Percentiles rank a stretch among this genome's conserved stretches.
These are phyloP conservation scores for Bryoglossum gracile DNA, from an alignment of 495 filamentous ascomycete species.

Conservation along the genomic window DNA sequence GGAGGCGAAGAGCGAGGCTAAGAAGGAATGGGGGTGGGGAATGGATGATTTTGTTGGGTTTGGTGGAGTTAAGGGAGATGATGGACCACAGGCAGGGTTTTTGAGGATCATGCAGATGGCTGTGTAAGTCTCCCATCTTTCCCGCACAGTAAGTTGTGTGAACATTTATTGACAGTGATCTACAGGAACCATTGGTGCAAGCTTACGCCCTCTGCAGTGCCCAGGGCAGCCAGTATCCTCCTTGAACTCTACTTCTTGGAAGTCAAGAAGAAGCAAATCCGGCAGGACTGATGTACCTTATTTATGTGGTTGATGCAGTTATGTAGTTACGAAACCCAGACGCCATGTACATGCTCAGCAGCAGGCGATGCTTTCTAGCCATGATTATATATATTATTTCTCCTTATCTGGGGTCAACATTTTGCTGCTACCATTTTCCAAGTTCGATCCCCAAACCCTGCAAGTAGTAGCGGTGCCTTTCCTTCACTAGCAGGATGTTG, in stretches of 20 bases:
- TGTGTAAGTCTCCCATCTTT: slow-evolving; percentile 12
- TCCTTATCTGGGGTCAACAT: too few relatives aligned
- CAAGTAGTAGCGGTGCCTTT: too few relatives aligned
- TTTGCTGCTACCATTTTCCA: too few relatives aligned
- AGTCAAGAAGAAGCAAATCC: not conserved
- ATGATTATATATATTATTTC: too few relatives aligned
- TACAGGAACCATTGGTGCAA: slow-evolving; percentile 19
- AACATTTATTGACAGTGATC: not conserved
- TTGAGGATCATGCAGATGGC: slow-evolving; percentile 20
- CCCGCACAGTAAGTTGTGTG: too few relatives aligned
- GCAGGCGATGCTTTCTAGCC: too few relatives aligned
- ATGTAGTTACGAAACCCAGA: too few relatives aligned
- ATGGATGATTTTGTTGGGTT: slow-evolving; percentile 19
- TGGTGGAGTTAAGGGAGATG: slow-evolving; percentile 14
- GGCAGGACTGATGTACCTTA: too few relatives aligned
- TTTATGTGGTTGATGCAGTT: too few relatives aligned
- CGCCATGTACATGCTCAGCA: too few relatives aligned
- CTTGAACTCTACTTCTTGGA: slow-evolving; percentile 22
- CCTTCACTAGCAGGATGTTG: too few relatives aligned
- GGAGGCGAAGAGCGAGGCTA: not conserved
- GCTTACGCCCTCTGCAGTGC: slow-evolving; percentile 10
- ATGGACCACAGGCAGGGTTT: slow-evolving; percentile 14
- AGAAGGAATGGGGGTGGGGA: slow-evolving; percentile 15
- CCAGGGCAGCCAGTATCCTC: slow-evolving; percentile 15
- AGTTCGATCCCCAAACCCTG: too few relatives aligned